phyloP scores from a whole-genome alignment of 306 rosid genomes.

The Trichosanthes truncata region DNA sequence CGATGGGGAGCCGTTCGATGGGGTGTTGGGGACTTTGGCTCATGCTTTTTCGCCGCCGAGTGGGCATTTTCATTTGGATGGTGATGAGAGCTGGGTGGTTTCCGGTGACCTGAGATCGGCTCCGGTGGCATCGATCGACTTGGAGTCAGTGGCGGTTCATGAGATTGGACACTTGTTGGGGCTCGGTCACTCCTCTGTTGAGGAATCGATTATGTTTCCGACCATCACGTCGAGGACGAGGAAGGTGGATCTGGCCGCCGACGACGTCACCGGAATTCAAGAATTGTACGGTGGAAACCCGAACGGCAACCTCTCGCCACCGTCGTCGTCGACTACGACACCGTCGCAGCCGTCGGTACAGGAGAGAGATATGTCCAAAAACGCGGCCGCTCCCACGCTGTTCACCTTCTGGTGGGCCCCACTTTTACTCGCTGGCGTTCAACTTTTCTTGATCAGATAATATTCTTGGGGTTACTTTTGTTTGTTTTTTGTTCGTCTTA shows the following conservation, averaged over 20 bases:
- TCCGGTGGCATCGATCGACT: conserved; percentile 38
- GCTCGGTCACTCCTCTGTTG: conserved; percentile 66
- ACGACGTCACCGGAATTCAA: conserved; percentile 70
- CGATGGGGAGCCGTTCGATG: conserved; percentile 84
- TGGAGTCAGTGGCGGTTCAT: conserved; percentile 87
- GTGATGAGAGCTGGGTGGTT: conserved; percentile 60
- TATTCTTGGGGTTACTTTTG: neutral
- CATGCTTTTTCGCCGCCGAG: conserved; percentile 83
- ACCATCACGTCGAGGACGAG: conserved; percentile 46
- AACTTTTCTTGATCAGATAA: neutral
- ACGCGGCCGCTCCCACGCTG: neutral
- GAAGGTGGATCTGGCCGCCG: conserved; percentile 45
- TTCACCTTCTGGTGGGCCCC: conserved; percentile 24
- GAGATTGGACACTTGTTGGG: conserved; percentile 88
- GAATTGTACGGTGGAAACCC: conserved; percentile 58
- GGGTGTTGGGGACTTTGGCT: conserved; percentile 64
- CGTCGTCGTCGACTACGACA: neutral
- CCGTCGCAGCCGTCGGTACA: conserved; percentile 2
- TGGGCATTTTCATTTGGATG: conserved; percentile 65
- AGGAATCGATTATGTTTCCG: conserved; percentile 78
- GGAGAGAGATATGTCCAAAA: conserved; percentile 33
- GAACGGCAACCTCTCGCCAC: conserved; percentile 15
- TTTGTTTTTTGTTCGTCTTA: too few species aligned
- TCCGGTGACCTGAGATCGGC: conserved; percentile 42
- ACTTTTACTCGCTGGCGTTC: neutral